phyloP scores from a whole-genome alignment of 2,329 filamentous ascomycete species.

The Nothomitra cinnamomea region DNA sequence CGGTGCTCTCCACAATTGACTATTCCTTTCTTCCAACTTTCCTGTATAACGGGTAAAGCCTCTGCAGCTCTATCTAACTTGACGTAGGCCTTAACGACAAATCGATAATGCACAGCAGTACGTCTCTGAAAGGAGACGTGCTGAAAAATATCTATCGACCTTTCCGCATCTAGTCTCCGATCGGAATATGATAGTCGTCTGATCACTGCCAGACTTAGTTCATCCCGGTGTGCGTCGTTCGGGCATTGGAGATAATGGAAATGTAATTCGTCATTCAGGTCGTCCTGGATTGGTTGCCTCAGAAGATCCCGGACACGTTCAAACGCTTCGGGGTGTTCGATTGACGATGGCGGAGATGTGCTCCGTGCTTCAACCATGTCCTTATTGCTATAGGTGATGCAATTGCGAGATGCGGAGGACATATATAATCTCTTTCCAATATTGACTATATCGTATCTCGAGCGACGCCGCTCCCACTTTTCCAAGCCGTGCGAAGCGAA shows the following conservation, averaged over 20 bases:
- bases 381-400: neutral
- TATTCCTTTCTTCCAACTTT: conserved; percentile 9
- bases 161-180: conserved; percentile 3
- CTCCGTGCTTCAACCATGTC: too few relatives aligned
- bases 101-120: neutral
- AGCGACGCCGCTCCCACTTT: conserved; percentile 15
- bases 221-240: conserved; percentile 7
- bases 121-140: neutral
- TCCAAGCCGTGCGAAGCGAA: conserved; percentile 15
- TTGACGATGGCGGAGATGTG: too few relatives aligned
- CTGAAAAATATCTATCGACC: neutral
- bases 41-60: conserved; percentile 8
- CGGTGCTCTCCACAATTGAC: conserved; percentile 7
- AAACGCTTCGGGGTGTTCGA: neutral
- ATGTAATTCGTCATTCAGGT: conserved; percentile 4
- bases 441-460: conserved; percentile 8
- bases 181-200: conserved; percentile 16
- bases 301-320: neutral
- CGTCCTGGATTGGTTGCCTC: neutral
- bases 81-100: neutral
- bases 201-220: conserved; percentile 12
- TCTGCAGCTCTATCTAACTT: neutral
- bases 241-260: conserved; percentile 5
- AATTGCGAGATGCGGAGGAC: neutral
- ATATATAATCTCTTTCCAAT: conserved; percentile 5